phyloP scores from a whole-genome alignment of 164 flowering plant species.

The Brasenia schreberi region DNA sequence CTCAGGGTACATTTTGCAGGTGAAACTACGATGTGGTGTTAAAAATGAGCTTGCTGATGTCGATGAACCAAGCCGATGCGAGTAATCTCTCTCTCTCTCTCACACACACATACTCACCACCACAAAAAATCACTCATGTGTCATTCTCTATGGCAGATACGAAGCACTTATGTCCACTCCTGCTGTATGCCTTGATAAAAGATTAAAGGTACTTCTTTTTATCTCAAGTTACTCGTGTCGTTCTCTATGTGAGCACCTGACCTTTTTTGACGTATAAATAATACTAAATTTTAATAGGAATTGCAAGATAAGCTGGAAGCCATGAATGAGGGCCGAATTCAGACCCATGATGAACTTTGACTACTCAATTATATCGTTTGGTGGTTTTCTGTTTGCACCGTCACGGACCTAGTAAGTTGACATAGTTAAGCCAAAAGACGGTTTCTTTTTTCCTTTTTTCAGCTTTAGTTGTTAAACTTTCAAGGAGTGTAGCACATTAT shows the following conservation, averaged over 20 bases:
- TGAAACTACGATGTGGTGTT: slow-evolving; percentile 87
- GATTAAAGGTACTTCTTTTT: slow-evolving; percentile 38
- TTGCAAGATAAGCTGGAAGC: slow-evolving; percentile 52
- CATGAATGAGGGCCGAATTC: slow-evolving; percentile 54
- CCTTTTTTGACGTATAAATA: neutral
- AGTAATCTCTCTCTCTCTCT: slow-evolving; percentile 36
- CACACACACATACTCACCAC: no score
- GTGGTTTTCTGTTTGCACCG: no score
- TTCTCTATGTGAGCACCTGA: slow-evolving; percentile 1
- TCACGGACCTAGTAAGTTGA: neutral
- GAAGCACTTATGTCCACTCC: slow-evolving; percentile 76
- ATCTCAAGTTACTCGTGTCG: no score
- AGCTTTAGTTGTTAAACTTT: no score
- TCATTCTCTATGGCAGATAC: slow-evolving; percentile 37
- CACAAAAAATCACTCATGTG: neutral
- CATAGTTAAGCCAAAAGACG: no score
- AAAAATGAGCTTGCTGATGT: slow-evolving; percentile 75
- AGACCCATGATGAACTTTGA: slow-evolving; percentile 65
- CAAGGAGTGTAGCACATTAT: no score
- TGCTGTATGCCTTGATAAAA: slow-evolving; percentile 60
- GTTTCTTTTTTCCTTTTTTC: neutral
- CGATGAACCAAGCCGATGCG: slow-evolving; percentile 99
- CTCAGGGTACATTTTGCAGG: slow-evolving; percentile 27
- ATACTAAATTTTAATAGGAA: slow-evolving; percentile 37
- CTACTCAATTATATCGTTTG: neutral